These are phyloP conservation scores for Linderina pennispora DNA, from an alignment of 192 early-diverging fungal genomes.

Conservation along the genomic window DNA sequence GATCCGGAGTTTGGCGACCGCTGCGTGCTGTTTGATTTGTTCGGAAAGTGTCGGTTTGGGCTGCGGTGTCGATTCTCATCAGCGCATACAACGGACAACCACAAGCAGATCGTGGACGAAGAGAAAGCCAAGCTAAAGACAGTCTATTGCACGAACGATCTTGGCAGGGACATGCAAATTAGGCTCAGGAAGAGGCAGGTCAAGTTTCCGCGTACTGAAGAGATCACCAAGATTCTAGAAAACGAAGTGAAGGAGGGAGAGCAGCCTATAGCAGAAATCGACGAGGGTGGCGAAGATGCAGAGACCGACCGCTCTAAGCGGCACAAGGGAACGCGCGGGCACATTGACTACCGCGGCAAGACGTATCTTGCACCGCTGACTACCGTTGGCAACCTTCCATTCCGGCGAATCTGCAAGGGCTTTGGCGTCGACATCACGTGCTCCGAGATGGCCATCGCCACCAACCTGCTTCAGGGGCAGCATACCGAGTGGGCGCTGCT, in stretches of 20 bases:
- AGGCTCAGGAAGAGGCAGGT: conserved; percentile 29
- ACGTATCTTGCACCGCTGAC: conserved; percentile 94
- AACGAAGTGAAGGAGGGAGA: conserved; percentile 3
- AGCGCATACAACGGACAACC: conserved; percentile 48
- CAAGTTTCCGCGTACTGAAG: conserved; percentile 34
- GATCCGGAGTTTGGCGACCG: conserved; percentile 62
- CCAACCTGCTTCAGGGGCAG: conserved; percentile 62
- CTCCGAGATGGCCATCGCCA: conserved; percentile 86
- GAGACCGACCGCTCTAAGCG: conserved; percentile 1
- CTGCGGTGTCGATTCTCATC: conserved; percentile 56
- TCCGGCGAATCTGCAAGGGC: conserved; percentile 87
- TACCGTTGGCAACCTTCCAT: conserved; percentile 96
- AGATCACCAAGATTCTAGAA: conserved; percentile 26
- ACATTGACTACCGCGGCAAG: conserved; percentile 74
- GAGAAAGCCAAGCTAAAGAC: conserved; percentile 20
- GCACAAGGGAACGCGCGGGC: conserved; percentile 3
- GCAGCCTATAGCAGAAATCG: too few species aligned
- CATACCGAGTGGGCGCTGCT: conserved; percentile 76
- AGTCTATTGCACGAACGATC: conserved; percentile 10
- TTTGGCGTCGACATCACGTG: conserved; percentile 97
- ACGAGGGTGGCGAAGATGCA: conserved; percentile 1
- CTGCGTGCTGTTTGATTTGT: conserved; percentile 67
- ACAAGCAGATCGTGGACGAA: conserved; percentile 53
- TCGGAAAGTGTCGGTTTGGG: conserved; percentile 64
- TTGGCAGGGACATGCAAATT: conserved; percentile 18